Percentiles rank a stretch among this genome's conserved stretches.
These are phyloP conservation scores for Cochlearia excelsa DNA, from an alignment of 345 rosid genomes.

Conservation along the genomic window DNA sequence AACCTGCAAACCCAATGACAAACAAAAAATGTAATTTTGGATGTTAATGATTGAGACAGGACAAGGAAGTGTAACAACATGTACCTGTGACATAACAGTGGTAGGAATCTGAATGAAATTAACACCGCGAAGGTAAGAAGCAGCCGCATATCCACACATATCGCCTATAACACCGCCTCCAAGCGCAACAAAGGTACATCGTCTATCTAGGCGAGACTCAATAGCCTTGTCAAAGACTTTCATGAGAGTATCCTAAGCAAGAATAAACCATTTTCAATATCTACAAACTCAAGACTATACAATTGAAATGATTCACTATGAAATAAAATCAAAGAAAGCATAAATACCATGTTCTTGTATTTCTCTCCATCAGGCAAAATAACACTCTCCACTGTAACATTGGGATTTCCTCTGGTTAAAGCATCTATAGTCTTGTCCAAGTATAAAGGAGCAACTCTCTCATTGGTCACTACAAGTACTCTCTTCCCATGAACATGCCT, in stretches of 20 bases:
- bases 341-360: conserved; percentile 74
- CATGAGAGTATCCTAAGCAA: conserved; percentile 71
- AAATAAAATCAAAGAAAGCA: background rate
- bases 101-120: conserved; percentile 98
- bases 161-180: conserved; percentile 99
- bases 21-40: background rate
- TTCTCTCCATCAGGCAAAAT: conserved; percentile 94
- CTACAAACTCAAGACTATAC: background rate
- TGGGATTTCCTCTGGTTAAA: conserved; percentile 75
- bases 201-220: conserved; percentile 75
- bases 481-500: conserved; percentile 96
- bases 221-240: conserved; percentile 96
- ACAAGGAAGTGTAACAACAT: background rate
- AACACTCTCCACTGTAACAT: conserved; percentile 77
- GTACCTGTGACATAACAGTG: conserved; percentile 97
- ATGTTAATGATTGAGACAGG: conserved; percentile 6
- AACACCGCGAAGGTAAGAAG: conserved; percentile 94
- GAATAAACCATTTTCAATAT: conserved; percentile 1
- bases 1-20: conserved; percentile 45
- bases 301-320: background rate
- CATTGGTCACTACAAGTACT: conserved; percentile 90
- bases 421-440: conserved; percentile 76
- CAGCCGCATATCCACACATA: conserved; percentile 98
- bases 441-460: conserved; percentile 66
- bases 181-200: conserved; percentile 88